Conservation (phyloP, 2,329 filamentous ascomycete genomes). For the Westerdykella ornata region DNA sequence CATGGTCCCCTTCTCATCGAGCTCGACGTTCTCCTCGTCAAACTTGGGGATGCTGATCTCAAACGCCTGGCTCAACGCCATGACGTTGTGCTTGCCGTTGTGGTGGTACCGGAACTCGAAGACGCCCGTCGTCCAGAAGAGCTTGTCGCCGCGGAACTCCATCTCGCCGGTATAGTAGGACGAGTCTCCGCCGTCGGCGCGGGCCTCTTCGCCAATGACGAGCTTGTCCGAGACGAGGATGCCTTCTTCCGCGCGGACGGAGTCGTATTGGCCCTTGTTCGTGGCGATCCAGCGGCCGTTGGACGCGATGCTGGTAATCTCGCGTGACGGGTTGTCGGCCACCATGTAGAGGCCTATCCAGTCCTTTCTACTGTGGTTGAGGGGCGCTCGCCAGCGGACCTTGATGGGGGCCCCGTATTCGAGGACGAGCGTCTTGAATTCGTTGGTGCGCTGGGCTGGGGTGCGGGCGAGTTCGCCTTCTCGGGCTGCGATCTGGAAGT, state of each 20-base stretch:
- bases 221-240: conserved; percentile 64
- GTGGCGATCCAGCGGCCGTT: conserved; percentile 86
- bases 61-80: conserved; percentile 89
- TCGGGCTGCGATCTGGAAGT: conserved; percentile 61
- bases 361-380: conserved; percentile 80
- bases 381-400: conserved; percentile 83
- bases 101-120: conserved; percentile 98
- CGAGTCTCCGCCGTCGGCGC: conserved; percentile 44
- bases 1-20: conserved; percentile 55
- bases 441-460: conserved; percentile 53
- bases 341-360: conserved; percentile 98
- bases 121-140: conserved; percentile 94
- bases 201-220: conserved; percentile 36
- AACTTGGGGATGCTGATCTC: conserved; percentile 80
- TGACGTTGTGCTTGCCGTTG: conserved; percentile 82
- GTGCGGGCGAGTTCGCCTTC: conserved; percentile 65
- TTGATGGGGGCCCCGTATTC: conserved; percentile 87
- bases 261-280: conserved; percentile 68
- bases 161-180: conserved; percentile 73
- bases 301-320: conserved; percentile 75
- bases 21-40: conserved; percentile 62
- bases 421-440: conserved; percentile 68
- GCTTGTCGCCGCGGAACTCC: conserved; percentile 81
- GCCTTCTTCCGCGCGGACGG: conserved; percentile 65
- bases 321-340: conserved; percentile 81